Evolutionary conservation across 106 monocot species (phyloP).

Genomic region (Dendrobium nobile): DNA sequence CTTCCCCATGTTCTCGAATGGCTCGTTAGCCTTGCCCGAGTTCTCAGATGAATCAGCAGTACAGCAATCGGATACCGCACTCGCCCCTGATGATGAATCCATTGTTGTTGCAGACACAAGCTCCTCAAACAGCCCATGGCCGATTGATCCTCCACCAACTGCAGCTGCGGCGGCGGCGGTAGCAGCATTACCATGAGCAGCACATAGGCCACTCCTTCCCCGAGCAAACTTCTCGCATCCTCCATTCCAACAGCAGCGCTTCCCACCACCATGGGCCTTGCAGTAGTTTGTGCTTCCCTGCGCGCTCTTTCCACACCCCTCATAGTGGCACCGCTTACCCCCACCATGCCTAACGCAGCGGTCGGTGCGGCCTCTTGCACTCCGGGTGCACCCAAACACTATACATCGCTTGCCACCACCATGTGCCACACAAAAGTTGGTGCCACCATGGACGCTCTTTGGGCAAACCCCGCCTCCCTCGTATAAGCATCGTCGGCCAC

Average conservation of each 20-base stretch:
- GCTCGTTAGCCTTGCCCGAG: conserved; percentile 2
- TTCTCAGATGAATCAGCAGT: conserved; percentile 28
- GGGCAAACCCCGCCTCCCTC: conserved; percentile 83
- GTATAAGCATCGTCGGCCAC: conserved; percentile 72
- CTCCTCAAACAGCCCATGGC: conserved; percentile 31
- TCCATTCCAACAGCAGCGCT: conserved; percentile 48
- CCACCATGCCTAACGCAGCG: conserved; percentile 91
- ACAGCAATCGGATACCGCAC: conserved; percentile 46
- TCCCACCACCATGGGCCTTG: conserved; percentile 97
- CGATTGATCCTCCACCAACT: background rate
- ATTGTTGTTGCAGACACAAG: conserved; percentile 31
- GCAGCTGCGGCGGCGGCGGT: conserved; percentile 7
- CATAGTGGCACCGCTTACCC: conserved; percentile 73
- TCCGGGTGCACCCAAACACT: conserved; percentile 64
- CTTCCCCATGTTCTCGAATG: conserved; percentile 5
- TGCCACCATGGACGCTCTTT: conserved; percentile 95
- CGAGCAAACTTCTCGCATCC: conserved; percentile 94
- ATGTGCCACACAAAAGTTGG: conserved; percentile 88
- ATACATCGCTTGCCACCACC: conserved; percentile 87
- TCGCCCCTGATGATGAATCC: conserved; percentile 39
- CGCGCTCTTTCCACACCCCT: conserved; percentile 79
- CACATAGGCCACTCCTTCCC: conserved; percentile 85
- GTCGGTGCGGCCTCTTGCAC: conserved; percentile 88
- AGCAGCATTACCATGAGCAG: conserved; percentile 56
- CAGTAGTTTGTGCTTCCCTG: conserved; percentile 98